Evolutionary conservation across 1,284 basidiomycete species (phyloP).

Genomic region (Puccinia sorghi): DNA sequence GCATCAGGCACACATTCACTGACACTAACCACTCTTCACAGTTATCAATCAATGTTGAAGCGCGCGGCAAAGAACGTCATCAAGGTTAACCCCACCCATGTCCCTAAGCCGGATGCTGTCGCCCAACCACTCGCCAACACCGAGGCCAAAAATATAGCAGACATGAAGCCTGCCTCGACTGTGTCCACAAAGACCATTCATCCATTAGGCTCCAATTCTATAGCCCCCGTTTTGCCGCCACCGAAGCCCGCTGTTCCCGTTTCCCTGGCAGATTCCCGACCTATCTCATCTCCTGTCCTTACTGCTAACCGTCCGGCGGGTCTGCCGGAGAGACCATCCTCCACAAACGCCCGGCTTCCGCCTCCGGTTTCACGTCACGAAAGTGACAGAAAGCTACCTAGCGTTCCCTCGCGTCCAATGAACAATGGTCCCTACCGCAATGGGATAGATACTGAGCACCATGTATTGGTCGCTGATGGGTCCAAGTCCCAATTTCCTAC

Average conservation of each 20-base stretch:
- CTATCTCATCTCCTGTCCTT: constrained; percentile 31
- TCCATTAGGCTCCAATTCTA: constrained; percentile 39
- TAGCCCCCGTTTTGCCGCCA: constrained; percentile 15
- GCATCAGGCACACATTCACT: background rate
- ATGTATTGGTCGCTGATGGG: background rate
- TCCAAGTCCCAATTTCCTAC: constrained; percentile 3
- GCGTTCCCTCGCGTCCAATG: constrained; percentile 19
- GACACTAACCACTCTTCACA: constrained; percentile 31
- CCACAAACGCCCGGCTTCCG: background rate
- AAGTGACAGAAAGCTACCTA: constrained; percentile 31
- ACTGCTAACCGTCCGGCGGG: constrained; percentile 34
- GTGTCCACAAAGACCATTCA: constrained; percentile 51
- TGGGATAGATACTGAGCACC: constrained; percentile 14
- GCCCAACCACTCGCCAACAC: constrained; percentile 51
- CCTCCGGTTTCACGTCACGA: constrained; percentile 28
- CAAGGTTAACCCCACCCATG: constrained; percentile 9
- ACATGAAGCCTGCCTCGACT: constrained; percentile 50
- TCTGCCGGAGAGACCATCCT: constrained; percentile 39
- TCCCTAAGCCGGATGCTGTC: constrained; percentile 41
- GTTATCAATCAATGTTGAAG: constrained; percentile 52
- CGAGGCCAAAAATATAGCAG: constrained; percentile 32
- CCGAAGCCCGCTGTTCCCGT: constrained; percentile 53
- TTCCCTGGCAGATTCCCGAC: constrained; percentile 53
- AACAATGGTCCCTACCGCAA: constrained; percentile 19
- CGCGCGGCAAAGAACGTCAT: constrained; percentile 51